Percentiles rank a stretch among this genome's conserved stretches.
These are phyloP conservation scores for Tetrahymena thermophila DNA, from an alignment of 73 alveolate species.

Conservation along the genomic window DNA sequence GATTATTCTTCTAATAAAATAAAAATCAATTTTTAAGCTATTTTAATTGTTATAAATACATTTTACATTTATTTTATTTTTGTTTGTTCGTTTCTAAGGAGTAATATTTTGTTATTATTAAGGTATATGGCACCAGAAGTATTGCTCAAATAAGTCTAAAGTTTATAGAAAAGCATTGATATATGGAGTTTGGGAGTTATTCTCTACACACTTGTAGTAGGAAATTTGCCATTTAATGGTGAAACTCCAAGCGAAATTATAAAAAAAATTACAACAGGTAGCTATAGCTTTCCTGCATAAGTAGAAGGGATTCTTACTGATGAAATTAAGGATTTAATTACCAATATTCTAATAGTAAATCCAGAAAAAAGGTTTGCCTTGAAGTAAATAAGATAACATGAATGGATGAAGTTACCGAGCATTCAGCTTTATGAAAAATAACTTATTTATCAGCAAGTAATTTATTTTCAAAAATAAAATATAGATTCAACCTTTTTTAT, in stretches of 20 bases:
- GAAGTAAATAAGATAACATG: conserved; percentile 15
- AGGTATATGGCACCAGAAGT: conserved; percentile 45
- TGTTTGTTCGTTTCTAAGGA: too few relatives aligned
- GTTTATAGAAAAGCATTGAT: conserved; percentile 17
- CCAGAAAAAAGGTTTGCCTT: not conserved
- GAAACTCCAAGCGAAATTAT: conserved; percentile 4
- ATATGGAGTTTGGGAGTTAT: conserved; percentile 40
- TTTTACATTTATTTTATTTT: too few relatives aligned
- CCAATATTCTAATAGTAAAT: conserved; percentile 8
- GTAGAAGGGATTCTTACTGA: not conserved
- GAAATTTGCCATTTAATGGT: conserved; percentile 23
- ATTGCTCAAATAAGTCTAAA: not conserved
- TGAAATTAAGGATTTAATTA: conserved; percentile 14
- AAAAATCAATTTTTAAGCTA: not conserved
- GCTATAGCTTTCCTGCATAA: conserved; percentile 7
- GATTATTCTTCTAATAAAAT: not conserved
- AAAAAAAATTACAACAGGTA: conserved; percentile 9
- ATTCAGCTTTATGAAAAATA: not conserved
- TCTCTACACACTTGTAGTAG: conserved; percentile 17
- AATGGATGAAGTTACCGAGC: conserved; percentile 18
- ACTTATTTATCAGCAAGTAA: not conserved
- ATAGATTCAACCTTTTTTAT: not conserved
- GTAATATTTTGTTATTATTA: not conserved
- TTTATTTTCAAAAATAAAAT: not conserved
- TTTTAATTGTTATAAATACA: too few relatives aligned